Base-by-base conservation (phyloP, 2,329 filamentous ascomycete genomes). In the Ophiosphaerella narmari region DNA sequence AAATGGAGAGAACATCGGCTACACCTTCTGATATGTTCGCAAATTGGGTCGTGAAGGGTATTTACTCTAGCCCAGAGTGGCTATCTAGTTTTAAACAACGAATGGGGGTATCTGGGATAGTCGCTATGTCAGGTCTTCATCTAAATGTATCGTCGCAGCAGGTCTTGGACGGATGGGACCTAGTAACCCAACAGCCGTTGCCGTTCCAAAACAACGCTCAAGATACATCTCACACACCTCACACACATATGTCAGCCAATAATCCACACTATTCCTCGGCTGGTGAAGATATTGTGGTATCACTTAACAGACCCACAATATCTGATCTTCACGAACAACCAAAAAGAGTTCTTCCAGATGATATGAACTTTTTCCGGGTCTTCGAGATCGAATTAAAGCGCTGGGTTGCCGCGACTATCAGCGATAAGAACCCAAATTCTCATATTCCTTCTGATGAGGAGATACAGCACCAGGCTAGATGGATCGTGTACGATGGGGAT, bases 401-500 rank as follows among this genome's bases (percentile, higher is more conserved):
- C 7, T 67, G 63, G 60, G 62, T 57, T 1, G 62, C 63, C 9
- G 55, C 57, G 2, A 66, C 62, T 3, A 50, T 65, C 52, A 63
- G 63, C 33, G 51, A 60, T 11, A 55, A 60, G 43, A 57, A 65
- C 31, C 48, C 65, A 7, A 58, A 62, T 24, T 52, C 54, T 29
- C 48, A 64, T 35, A 13, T 59, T 12, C 55, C 53, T 4, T 68
- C 68, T 5, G 71, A 74, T 37, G 62, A 68, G 31, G 65, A 64
- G 36, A 56, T 74, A 8, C 71, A 71, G 42, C 57, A 65, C 8
- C 63, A 71, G 11, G 70, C 65, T 3, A 59, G 70, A 31, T 63
- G 61, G 44, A 66, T 74, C 7, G 59, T 73, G 33, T 74, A 65
- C 18, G 64, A 62, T 34, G 53, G 60, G 7, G 68, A 71, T 7